phyloP scores from a whole-genome alignment of 108 stramenopile species.

The Cylindrotheca fusiformis region DNA sequence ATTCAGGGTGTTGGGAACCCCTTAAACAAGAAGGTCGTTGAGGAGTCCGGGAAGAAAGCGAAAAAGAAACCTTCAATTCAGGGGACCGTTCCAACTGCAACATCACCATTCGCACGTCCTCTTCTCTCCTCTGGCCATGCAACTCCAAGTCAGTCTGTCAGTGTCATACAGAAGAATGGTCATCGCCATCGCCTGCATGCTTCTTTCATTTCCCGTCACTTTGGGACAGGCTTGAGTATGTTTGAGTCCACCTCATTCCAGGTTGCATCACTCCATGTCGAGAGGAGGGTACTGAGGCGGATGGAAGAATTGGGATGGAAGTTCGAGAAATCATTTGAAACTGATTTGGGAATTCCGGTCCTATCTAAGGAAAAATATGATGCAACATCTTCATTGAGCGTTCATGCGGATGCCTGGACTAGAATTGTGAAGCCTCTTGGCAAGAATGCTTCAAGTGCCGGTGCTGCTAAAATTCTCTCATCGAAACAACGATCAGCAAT shows the following conservation, averaged over 20 bases:
- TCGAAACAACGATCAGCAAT: slow-evolving; percentile 25
- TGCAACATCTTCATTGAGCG: too few relatives aligned
- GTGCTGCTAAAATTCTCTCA: slow-evolving; percentile 17
- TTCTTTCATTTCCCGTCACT: slow-evolving; percentile 15
- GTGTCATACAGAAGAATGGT: slow-evolving; percentile 17
- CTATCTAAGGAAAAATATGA: too few relatives aligned
- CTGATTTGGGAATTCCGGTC: too few relatives aligned
- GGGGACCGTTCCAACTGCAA: not conserved
- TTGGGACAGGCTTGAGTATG: slow-evolving; percentile 17
- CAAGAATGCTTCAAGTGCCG: slow-evolving; percentile 15
- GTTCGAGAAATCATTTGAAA: too few relatives aligned
- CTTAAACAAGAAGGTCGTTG: slow-evolving; percentile 3
- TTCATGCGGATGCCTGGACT: too few relatives aligned
- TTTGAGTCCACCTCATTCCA: slow-evolving; percentile 37
- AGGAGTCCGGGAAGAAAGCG: slow-evolving; percentile 23
- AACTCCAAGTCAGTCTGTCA: not conserved
- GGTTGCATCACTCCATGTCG: slow-evolving; percentile 26
- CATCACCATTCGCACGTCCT: slow-evolving; percentile 18
- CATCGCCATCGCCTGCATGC: slow-evolving; percentile 24
- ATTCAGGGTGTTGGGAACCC: too few relatives aligned
- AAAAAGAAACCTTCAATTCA: slow-evolving; percentile 23
- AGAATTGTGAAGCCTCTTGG: slow-evolving; percentile 14
- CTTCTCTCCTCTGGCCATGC: too few relatives aligned
- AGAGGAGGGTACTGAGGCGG: slow-evolving; percentile 23
- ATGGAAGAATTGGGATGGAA: slow-evolving; percentile 9